Conservation (phyloP, 2,329 filamentous ascomycete species). For the Colletotrichum phormii region DNA sequence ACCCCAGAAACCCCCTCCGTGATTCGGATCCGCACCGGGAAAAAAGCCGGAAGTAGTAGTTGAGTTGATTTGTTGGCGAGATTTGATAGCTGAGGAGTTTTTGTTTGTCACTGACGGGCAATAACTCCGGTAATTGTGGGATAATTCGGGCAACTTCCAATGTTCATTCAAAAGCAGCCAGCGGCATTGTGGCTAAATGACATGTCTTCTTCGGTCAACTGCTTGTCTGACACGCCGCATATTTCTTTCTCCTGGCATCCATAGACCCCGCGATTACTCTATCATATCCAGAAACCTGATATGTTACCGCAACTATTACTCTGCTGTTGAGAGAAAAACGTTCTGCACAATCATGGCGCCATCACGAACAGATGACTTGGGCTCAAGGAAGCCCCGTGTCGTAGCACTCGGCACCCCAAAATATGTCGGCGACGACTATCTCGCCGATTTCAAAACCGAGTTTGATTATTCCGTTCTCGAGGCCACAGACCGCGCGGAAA, state of each 20-base stretch:
- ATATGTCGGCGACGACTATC: constrained; percentile 52
- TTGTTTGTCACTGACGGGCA: not conserved
- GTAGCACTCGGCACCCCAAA: constrained; percentile 54
- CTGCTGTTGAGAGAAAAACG: not conserved
- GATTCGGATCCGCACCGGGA: not conserved
- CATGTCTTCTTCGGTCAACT: not conserved
- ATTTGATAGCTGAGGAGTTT: not conserved
- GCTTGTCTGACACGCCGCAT: not conserved
- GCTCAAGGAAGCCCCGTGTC: constrained; percentile 50
- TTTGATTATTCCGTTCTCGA: constrained; percentile 40
- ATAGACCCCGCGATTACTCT: not conserved
- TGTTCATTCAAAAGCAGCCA: not conserved
- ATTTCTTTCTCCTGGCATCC: not conserved
- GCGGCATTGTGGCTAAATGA: not conserved
- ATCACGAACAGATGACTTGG: constrained; percentile 2
- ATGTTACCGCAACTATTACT: not conserved
- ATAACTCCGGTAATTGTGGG: not conserved
- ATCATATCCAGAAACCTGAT: not conserved
- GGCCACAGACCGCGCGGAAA: constrained; percentile 49
- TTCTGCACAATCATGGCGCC: not conserved
- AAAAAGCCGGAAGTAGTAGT: not conserved
- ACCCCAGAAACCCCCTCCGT: not conserved
- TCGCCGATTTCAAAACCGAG: constrained; percentile 50
- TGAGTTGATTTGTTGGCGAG: not conserved
- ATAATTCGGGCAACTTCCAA: not conserved